Evolutionary conservation across 2,329 filamentous ascomycete species (phyloP), one percentile per base, ranked within the genome.

Genomic region (Lithohypha guttulata): DNA sequence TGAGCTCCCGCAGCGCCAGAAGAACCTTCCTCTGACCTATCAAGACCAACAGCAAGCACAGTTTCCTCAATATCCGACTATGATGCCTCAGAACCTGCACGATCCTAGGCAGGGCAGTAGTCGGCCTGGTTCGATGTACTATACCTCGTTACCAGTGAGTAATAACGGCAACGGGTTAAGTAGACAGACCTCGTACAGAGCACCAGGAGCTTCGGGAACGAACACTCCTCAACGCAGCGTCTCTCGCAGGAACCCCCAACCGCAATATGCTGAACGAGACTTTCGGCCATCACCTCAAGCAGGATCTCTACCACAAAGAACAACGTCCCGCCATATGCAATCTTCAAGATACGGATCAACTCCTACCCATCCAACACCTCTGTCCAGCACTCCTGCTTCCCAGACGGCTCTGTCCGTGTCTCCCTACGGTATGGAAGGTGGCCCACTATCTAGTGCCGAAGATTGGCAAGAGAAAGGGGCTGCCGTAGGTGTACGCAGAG

Each of bases 391-490:
- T 46, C 27, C 49, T 2, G 41, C 29, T 22, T 47, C 49, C 17
- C 58, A 50, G 38, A 18, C 6, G 7, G 57, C 51, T 34, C 50
- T 62, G 26, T 55, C 59, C 18, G 59, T 58, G 23, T 60, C 61
- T 3, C 63, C 70, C 5, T 77, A 79, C 54, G 64, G 62, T 18
- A 50, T 70, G 26, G 76, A 80, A 48, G 71, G 70, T 36, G 73
- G 71, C 1, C 70, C 68, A 47, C 63, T 68, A 23, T 65, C 71
- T 28, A 84, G 80, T 53, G 87, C 78, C 51, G 89, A 95, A 52
- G 89, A 96, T 47, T 96, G 91, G 91, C 84, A 93, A 61, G 89
- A 98, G 28, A 79, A 81, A 44, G 91, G 91, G 29, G 89, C 91
- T n/a, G 86, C 89, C 1, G 77, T 93, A 19, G 79, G 79, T 13